Conservation (phyloP, 768 basidiomycete species). For the Auricularia sp. region DNA sequence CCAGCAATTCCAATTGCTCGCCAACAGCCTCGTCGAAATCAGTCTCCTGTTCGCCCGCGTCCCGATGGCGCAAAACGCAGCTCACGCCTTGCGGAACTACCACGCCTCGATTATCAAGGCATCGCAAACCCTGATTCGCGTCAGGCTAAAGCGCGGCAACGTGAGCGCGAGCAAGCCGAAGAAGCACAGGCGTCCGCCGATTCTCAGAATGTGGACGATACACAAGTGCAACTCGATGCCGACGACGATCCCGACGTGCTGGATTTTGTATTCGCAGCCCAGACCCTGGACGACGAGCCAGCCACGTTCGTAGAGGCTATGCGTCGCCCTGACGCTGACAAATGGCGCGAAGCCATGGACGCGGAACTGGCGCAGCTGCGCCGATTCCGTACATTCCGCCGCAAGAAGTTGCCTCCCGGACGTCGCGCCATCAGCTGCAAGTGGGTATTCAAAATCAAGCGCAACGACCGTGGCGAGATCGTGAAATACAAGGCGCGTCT, state of each 20-base stretch:
- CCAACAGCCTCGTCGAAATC: no score
- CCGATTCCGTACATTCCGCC: constrained; percentile 16
- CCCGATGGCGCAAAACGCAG: not conserved
- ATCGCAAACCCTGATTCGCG: not conserved
- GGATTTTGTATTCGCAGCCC: not conserved
- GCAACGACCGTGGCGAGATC: not conserved
- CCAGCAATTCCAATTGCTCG: not conserved
- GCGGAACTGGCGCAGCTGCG: constrained; percentile 15
- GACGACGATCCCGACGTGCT: not conserved
- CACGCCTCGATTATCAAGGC: not conserved
- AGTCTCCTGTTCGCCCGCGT: not conserved
- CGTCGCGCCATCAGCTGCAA: not conserved
- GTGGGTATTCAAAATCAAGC: not conserved
- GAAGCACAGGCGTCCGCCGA: no score
- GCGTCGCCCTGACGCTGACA: constrained; percentile 8
- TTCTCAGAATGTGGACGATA: no score
- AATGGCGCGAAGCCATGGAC: constrained; percentile 17
- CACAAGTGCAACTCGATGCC: not conserved
- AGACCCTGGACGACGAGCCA: constrained; percentile 13
- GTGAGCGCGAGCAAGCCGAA: not conserved
- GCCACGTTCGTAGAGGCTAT: constrained; percentile 14
- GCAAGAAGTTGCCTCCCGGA: constrained; percentile 1
- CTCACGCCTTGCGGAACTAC: not conserved
- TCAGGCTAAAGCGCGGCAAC: not conserved
- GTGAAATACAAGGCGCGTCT: constrained; percentile 8